Evolutionary conservation across 148 eudicot species (phyloP).

Genomic region (Rhododendron molle): DNA sequence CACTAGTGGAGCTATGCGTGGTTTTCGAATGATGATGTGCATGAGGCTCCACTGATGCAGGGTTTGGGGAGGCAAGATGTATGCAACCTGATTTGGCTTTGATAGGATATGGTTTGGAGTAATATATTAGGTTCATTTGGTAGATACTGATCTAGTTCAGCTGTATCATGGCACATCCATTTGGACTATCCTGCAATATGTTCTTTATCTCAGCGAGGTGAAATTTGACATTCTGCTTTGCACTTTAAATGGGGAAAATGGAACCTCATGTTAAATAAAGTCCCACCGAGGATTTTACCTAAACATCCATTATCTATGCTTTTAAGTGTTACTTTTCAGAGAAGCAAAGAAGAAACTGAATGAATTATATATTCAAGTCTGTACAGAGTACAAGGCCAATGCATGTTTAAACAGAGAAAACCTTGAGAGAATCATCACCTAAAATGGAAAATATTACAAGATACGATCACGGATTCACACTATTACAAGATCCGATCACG

Average conservation of each 20-base stretch:
- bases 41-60: not conserved
- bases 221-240: not conserved
- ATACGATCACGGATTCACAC: no score
- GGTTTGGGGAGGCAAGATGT: not conserved
- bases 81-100: not conserved
- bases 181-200: not conserved
- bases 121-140: not conserved
- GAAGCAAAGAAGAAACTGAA: no score
- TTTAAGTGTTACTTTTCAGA: not conserved
- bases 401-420: no score
- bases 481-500: no score
- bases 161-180: not conserved
- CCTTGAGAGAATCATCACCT: no score
- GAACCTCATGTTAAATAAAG: not conserved
- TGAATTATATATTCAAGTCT: no score
- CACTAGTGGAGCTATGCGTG: not conserved
- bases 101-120: not conserved
- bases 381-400: no score
- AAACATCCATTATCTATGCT: not conserved
- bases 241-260: slow-evolving; percentile 2
- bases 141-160: not conserved
- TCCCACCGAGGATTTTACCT: not conserved
- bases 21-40: not conserved
- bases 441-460: no score
- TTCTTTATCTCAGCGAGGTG: not conserved